A percentile compares a stretch with the other conserved stretches of the same genome.
phyloP scores from a whole-genome alignment of 2,329 filamentous ascomycete genomes.

The Claviceps quebecensis region DNA sequence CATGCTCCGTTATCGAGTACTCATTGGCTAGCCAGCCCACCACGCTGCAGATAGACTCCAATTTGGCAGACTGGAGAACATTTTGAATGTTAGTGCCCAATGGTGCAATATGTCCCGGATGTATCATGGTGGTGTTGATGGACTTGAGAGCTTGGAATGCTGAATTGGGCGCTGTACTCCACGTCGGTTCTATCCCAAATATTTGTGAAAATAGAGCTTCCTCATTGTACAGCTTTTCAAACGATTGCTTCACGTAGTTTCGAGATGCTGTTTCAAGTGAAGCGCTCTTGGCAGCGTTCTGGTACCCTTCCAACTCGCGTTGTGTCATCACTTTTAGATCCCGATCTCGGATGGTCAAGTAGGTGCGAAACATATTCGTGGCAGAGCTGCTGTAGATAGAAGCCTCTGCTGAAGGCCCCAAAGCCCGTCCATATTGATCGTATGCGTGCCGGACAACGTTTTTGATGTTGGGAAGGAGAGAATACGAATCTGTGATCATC shows the following conservation, averaged over 20 bases:
- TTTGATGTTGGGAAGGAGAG: conserved; percentile 41
- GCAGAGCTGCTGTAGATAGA: conserved; percentile 41
- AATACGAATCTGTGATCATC: conserved; percentile 41
- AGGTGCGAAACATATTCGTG: conserved; percentile 39
- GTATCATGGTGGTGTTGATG: conserved; percentile 36
- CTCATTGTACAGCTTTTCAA: conserved; percentile 44
- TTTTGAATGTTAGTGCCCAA: conserved; percentile 36
- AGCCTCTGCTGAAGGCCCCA: conserved; percentile 27
- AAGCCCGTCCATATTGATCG: conserved; percentile 34
- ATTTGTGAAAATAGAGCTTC: conserved; percentile 37
- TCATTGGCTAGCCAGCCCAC: conserved; percentile 45
- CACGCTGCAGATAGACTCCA: conserved; percentile 39
- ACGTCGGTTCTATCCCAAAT: conserved; percentile 41
- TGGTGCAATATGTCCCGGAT: conserved; percentile 39
- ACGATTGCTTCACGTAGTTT: conserved; percentile 45
- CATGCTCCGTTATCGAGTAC: conserved; percentile 40
- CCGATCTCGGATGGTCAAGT: conserved; percentile 37
- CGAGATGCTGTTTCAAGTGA: conserved; percentile 41
- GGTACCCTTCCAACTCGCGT: conserved; percentile 40
- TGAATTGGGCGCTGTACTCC: conserved; percentile 33
- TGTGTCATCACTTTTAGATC: conserved; percentile 38
- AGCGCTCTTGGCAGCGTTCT: conserved; percentile 33
- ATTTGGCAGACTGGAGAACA: conserved; percentile 30
- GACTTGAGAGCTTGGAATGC: conserved; percentile 36
- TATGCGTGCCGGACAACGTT: conserved; percentile 37